These are phyloP conservation scores for Silene conica DNA, from an alignment of 148 eudicot genomes.

Conservation along the genomic window DNA sequence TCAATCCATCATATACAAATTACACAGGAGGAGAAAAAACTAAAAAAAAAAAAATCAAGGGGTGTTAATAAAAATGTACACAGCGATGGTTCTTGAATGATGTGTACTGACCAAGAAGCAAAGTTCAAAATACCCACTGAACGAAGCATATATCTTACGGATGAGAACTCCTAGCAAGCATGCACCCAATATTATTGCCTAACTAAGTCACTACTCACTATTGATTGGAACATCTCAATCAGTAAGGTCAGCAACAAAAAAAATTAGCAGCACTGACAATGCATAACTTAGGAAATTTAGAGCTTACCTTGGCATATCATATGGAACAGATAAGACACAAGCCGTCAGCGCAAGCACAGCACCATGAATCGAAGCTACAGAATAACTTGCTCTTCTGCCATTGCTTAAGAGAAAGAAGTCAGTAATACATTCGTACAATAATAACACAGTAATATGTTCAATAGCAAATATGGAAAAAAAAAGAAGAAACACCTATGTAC, in stretches of 20 bases:
- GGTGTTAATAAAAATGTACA: neutral
- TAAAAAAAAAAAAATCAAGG: neutral
- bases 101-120: neutral
- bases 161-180: neutral
- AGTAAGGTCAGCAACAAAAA: neutral
- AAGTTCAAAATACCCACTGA: neutral
- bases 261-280: neutral
- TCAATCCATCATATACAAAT: neutral
- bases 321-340: slow-evolving; percentile 85
- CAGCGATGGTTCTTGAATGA: neutral
- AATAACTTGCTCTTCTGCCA: slow-evolving; percentile 49
- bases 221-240: slow-evolving; percentile 8
- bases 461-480: neutral
- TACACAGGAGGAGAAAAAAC: neutral
- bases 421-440: slow-evolving; percentile 8
- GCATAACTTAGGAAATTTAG: slow-evolving; percentile 1
- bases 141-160: neutral
- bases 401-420: slow-evolving; percentile 14
- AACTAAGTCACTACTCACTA: neutral
- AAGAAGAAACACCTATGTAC: neutral
- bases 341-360: slow-evolving; percentile 85
- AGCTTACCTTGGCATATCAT: slow-evolving; percentile 92
- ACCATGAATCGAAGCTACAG: slow-evolving; percentile 74
- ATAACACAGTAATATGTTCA: neutral
- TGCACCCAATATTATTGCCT: neutral